A percentile compares a stretch with the other conserved stretches of the same genome.
Conservation (phyloP, 176 grass and related monocot genomes). For the Juncus inflexus region DNA sequence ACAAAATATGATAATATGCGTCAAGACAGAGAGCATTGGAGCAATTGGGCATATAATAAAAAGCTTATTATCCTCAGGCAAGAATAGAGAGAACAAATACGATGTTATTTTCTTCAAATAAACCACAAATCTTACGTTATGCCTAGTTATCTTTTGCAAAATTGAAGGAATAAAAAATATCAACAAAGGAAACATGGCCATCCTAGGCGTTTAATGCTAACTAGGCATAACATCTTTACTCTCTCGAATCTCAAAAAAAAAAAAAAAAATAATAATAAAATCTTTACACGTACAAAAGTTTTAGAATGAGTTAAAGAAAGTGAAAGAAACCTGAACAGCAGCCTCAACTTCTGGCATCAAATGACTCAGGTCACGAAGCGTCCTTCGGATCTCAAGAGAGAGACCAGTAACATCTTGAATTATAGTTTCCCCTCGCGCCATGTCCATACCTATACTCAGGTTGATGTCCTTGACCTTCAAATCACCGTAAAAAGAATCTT, state of each 20-base stretch:
- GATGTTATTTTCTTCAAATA: no score
- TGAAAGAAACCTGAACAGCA: constrained; percentile 58
- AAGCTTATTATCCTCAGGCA: no score
- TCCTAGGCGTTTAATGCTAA: not conserved
- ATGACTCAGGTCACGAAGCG: constrained; percentile 86
- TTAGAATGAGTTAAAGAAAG: not conserved
- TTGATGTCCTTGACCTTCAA: constrained; percentile 87
- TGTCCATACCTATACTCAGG: constrained; percentile 78
- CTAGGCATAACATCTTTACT: not conserved
- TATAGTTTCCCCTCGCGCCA: constrained; percentile 66
- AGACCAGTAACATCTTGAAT: constrained; percentile 94
- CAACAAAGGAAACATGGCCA: not conserved
- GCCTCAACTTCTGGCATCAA: constrained; percentile 74
- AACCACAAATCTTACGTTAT: no score
- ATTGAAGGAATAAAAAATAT: not conserved
- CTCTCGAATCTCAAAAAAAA: not conserved
- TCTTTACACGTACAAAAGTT: no score
- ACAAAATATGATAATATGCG: not conserved
- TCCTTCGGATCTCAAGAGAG: constrained; percentile 64
- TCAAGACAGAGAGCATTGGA: not conserved
- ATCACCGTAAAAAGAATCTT: constrained; percentile 1
- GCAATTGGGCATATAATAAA: no score
- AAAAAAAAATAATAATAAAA: constrained; percentile 6
- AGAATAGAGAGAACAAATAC: no score
- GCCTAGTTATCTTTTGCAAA: not conserved